Evolutionary conservation across 2,329 filamentous ascomycete genomes (phyloP), one percentile per base, ranked within the genome.

Genomic region (Zasmidium cellare): DNA sequence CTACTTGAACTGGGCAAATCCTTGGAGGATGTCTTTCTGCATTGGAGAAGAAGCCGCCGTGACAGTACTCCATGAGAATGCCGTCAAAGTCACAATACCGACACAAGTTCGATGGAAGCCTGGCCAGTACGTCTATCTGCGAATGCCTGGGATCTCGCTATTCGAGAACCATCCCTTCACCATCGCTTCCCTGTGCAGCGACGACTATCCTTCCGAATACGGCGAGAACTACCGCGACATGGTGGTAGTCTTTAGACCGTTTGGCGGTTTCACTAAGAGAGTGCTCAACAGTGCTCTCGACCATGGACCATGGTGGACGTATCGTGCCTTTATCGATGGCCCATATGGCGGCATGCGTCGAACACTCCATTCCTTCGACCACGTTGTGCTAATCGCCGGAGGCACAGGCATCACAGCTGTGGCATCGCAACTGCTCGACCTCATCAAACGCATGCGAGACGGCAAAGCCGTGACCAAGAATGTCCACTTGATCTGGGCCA

Each of bases 121-220:
- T 0, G 94, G 93, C 3, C 94, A 97, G 74, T 97, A 96, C 67
- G 89, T 97, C 18, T 97, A 97, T 72, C 81, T 97, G 19, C 87
- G 93, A 53, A 96, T 97, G 88, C 93, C 93, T 0, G 91, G 91
- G 1, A 92, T 97, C 65, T 92, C 92, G 0, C 74, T 96, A 1
- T 87, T 97, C 58, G 91, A 96, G 65, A 97, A 96, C 66, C 94
- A 97, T 67, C 93, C 93, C 0, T 97, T 97, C 71, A 97, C 94
- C 0, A 92, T 97, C 55, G 87, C 93, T 1, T 97, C 92, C 0
- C 82, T 96, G 7, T 97, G 92, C 75, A 96, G 90, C 70, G 89
- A 96, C 46, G 92, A 96, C 71, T 96, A 97, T 61, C 91, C 92
- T 1, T 96, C 92, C 0, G 89, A 91, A 58, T 96, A 96, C 67